These are phyloP conservation scores for Cercospora brassicicola DNA, from an alignment of 2,329 filamentous ascomycete genomes.

Conservation along the genomic window DNA sequence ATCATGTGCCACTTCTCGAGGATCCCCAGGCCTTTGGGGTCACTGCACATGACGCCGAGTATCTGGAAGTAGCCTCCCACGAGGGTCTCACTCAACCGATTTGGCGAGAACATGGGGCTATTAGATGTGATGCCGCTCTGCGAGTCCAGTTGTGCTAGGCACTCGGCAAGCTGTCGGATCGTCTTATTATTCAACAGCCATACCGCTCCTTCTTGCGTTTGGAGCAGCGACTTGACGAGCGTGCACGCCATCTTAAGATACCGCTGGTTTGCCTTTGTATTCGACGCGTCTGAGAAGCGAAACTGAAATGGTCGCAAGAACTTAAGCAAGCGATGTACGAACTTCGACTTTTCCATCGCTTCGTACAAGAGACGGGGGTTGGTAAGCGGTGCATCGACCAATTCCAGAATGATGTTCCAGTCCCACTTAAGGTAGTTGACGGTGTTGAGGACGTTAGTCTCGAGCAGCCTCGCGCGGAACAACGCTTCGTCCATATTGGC, in stretches of 20 bases:
- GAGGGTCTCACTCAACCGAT: constrained; percentile 80
- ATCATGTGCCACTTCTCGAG: constrained; percentile 96
- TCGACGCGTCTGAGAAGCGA: constrained; percentile 85
- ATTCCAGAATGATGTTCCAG: constrained; percentile 86
- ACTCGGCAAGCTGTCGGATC: constrained; percentile 90
- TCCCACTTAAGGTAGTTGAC: constrained; percentile 96
- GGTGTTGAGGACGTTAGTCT: constrained; percentile 83
- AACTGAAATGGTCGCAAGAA: constrained; percentile 98
- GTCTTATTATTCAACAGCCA: constrained; percentile 92
- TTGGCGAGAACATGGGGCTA: constrained; percentile 82
- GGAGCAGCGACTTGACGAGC: constrained; percentile 79
- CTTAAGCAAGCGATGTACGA: constrained; percentile 88
- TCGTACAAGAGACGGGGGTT: constrained; percentile 92
- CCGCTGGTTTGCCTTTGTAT: constrained; percentile 88
- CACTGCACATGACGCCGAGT: constrained; percentile 80
- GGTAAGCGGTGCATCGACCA: constrained; percentile 89
- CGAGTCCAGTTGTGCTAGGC: constrained; percentile 89
- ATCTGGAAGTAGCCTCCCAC: constrained; percentile 93
- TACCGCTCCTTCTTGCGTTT: constrained; percentile 78
- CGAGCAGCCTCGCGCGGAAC: constrained; percentile 64
- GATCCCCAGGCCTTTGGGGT: constrained; percentile 79
- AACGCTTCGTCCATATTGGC: constrained; percentile 63
- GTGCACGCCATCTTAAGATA: constrained; percentile 89
- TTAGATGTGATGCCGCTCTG: constrained; percentile 73
- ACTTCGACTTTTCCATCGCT: constrained; percentile 91